Evolutionary conservation across 192 early-diverging fungal species (phyloP), one percentile per base, ranked within the genome.

Genomic region (Coemansia sp.): DNA sequence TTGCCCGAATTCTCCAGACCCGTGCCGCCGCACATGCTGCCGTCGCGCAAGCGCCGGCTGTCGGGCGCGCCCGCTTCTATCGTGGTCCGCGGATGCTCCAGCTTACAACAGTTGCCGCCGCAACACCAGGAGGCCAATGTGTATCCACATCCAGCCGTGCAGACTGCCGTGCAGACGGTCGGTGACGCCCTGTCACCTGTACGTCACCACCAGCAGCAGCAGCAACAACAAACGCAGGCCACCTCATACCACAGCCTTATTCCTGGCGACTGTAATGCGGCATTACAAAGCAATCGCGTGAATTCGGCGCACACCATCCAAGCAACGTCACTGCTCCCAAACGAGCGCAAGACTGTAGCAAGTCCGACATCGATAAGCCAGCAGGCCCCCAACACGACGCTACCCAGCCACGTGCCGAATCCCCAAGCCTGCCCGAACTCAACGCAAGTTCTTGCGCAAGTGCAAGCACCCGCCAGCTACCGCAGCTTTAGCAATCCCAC

Each of bases 1-100:
- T 49, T 71, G 16, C 69, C 78, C 6, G 65, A 74, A 12, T 54
- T 63, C 48, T 9, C 58, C 53, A 60, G 61, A 4, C 22, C 59
- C 3, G 18, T 33, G 5, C 14, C 51, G 16, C 51, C 35, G 11
- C 47, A 25, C 11, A 12, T 18, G 3, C 24, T 51, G n/a, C 64
- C 50, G n/a, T 11, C 8, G 21, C 32, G 22, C 11, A 10, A 19
- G 48, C 31, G 63, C 11, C 46, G 48, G 1, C 24, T 57, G 14
- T 56, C 63, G 19, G 28, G 4, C 1, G 38, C 35, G 0, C 38
- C 63, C 1, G 27, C 21, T 1, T 18, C 32, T 7, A 50, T 58
- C 11, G 9, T 46, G n/a, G 56, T 32, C 3, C 44, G 44, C 12
- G 56, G 56, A 16, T 58, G 44, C 29, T 31, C 44, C 2, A 58